phyloP scores from a whole-genome alignment of 225 moss, liverwort and hornwort species.

The Sphagnum contortum region DNA sequence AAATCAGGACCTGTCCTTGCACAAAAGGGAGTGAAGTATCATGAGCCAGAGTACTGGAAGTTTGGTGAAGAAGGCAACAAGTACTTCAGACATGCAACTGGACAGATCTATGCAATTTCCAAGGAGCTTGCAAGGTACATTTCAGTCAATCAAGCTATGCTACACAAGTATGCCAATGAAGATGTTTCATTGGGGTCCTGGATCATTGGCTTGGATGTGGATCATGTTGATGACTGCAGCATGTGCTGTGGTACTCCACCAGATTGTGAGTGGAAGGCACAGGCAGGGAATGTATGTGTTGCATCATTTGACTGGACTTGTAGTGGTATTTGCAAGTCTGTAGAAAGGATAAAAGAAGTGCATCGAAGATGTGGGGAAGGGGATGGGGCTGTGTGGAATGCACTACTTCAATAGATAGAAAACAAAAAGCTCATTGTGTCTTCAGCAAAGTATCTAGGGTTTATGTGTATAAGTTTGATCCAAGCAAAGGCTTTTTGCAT shows the following conservation, averaged over 20 bases:
- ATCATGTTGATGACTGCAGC: conserved; percentile 15
- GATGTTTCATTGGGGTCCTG: conserved; percentile 24
- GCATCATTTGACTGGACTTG: conserved; percentile 27
- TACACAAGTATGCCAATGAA: conserved; percentile 18
- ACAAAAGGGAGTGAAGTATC: conserved; percentile 19
- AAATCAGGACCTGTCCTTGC: conserved; percentile 25
- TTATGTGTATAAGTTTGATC: conserved; percentile 3
- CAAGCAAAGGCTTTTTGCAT: conserved; percentile 14
- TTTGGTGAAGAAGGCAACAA: conserved; percentile 18
- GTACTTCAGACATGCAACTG: conserved; percentile 20
- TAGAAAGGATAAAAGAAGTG: conserved; percentile 15
- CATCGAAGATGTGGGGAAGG: conserved; percentile 20
- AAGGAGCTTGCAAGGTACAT: conserved; percentile 18
- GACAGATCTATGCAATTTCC: conserved; percentile 18
- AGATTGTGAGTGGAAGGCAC: conserved; percentile 14
- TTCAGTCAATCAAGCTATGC: conserved; percentile 5
- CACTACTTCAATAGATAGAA: background rate
- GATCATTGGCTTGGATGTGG: conserved; percentile 17
- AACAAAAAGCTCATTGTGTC: background rate
- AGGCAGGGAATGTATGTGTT: conserved; percentile 16
- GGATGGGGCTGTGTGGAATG: conserved; percentile 13
- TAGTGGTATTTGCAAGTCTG: conserved; percentile 22
- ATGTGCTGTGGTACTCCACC: conserved; percentile 20
- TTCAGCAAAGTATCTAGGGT: background rate
- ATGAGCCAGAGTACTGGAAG: conserved; percentile 24